Conservation (phyloP, 139 green algal species). For the Chlorella sp. region DNA sequence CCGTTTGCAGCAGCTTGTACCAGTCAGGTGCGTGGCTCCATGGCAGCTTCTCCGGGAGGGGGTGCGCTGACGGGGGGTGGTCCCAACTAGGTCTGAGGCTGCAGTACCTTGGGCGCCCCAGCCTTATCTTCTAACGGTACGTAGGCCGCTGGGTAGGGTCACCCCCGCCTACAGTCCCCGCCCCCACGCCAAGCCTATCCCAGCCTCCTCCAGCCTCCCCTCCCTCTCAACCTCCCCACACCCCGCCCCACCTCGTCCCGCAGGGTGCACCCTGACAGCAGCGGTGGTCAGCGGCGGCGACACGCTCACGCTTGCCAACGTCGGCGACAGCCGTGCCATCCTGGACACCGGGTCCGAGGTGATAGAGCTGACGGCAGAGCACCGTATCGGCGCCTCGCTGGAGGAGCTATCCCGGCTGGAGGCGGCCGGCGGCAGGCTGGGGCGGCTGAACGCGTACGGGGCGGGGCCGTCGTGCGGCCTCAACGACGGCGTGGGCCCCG, state of each 20-base stretch:
- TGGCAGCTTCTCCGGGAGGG: not conserved
- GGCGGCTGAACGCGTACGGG: slow-evolving; percentile 43
- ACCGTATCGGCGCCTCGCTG: slow-evolving; percentile 51
- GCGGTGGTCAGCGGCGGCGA: not conserved
- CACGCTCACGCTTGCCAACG: slow-evolving; percentile 80
- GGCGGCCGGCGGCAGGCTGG: slow-evolving; percentile 35
- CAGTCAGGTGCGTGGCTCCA: slow-evolving; percentile 7
- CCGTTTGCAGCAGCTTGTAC: not conserved
- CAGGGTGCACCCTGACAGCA: slow-evolving; percentile 26
- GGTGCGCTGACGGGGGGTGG: not conserved
- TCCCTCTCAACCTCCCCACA: too few species aligned
- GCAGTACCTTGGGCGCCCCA: too few species aligned
- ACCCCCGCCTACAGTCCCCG: too few species aligned
- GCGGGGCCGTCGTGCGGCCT: slow-evolving; percentile 27
- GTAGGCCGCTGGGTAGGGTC: too few species aligned
- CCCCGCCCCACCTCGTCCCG: not conserved
- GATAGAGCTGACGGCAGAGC: slow-evolving; percentile 56
- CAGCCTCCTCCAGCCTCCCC: too few species aligned
- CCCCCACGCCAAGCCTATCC: not conserved
- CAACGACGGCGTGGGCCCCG: slow-evolving; percentile 75
- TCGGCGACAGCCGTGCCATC: slow-evolving; percentile 85
- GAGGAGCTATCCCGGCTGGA: slow-evolving; percentile 51
- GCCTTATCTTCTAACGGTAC: too few species aligned
- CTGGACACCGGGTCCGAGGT: slow-evolving; percentile 75
- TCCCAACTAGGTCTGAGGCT: too few species aligned